Evolutionary conservation across 495 filamentous ascomycete species (phyloP).

Genomic region (Tuber brumale): DNA sequence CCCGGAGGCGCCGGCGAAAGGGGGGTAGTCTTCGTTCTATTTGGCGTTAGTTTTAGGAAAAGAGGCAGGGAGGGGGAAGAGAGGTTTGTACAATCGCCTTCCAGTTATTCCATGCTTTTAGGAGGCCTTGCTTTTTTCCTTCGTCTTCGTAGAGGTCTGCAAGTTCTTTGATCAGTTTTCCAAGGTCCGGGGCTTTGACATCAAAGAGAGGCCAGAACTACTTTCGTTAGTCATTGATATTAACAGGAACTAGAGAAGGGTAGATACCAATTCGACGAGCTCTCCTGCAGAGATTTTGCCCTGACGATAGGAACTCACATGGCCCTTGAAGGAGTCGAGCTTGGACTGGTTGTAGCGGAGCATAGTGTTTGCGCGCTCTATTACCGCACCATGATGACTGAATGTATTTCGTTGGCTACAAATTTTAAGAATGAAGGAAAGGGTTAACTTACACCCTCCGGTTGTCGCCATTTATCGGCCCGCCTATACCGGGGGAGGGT

Average conservation of each 20-base stretch:
- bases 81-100: conserved; percentile 56
- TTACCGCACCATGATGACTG: conserved; percentile 59
- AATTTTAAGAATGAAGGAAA: background rate
- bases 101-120: conserved; percentile 88
- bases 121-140: conserved; percentile 61
- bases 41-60: background rate
- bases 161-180: conserved; percentile 84
- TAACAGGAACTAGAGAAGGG: conserved; percentile 50
- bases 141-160: conserved; percentile 88
- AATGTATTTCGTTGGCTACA: conserved; percentile 6
- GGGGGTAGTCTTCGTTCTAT: conserved; percentile 88
- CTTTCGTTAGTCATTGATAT: background rate
- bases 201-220: conserved; percentile 66
- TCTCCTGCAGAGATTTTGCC: conserved; percentile 61
- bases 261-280: conserved; percentile 57
- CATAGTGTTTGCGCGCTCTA: conserved; percentile 74
- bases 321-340: conserved; percentile 64
- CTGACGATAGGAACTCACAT: conserved; percentile 67
- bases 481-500: conserved; percentile 12
- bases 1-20: conserved; percentile 53
- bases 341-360: conserved; percentile 67
- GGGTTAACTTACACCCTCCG: conserved; percentile 19
- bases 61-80: background rate
- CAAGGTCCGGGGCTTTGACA: conserved; percentile 65
- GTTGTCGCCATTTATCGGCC: conserved; percentile 4